Evolutionary conservation across 1,139 yeast genomes (phyloP), one percentile per base, ranked within the genome.

Genomic region (Scheffersomyces parashehatae): DNA sequence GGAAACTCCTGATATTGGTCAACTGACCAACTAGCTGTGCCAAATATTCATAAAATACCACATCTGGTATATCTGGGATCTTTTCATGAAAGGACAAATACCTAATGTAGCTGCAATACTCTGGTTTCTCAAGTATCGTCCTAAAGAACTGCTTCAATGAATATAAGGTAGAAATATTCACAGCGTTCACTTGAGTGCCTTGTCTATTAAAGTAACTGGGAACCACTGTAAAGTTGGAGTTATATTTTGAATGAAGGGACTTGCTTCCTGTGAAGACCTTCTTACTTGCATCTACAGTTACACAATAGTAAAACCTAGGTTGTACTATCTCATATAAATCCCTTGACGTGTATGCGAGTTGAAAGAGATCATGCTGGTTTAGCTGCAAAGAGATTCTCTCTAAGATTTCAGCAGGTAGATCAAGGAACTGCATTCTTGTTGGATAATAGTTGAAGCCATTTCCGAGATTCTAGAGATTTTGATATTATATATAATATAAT

Each of bases 111-210:
- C 33, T 15, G 8, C 46, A 45, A 15, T 35, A 28, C 9, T 36
- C 13, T 6, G 48, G 44, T 16, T 32, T 15, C 5, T 31, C 31
- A 13, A 36, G 31, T 12, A 46, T 35, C 13, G 28, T 34, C 35
- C 49, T 50, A 40, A 54, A 49, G 32, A 52, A 47, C n/a, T 48
- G 31, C 35, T 54, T 51, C 29, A 54, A 46, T 11, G 53, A 44
- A 35, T 46, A 53, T 9, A 54, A 37, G 3, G 53, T 41, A 4
- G 51, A 44, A 28, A 52, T 46, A 36, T 45, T 41, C 10, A 52
- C 49, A 11, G 53, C 37, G 36, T 39, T 20, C 36, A 46, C 40
- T 39, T 28, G 20, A 24, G 32, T 10, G 3, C 24, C 11, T 24
- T n/a, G 26, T 20, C 3, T 6, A 6, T 20, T 20, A 8, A 6